These are phyloP conservation scores for Erigeron philadelphicus DNA, from an alignment of 140 eudicot genomes.

Conservation along the genomic window DNA sequence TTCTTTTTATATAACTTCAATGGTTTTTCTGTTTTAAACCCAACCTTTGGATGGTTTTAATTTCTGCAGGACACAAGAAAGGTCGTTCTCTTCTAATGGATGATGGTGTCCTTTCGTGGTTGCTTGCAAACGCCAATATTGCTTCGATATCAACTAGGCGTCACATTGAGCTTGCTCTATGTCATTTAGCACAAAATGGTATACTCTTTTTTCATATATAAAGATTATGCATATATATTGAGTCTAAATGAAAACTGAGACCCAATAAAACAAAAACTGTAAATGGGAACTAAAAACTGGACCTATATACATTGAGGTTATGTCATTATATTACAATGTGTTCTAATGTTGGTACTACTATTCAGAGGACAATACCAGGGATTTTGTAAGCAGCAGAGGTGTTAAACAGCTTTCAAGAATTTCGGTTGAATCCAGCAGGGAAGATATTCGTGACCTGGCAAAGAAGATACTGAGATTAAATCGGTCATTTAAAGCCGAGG, in stretches of 20 bases:
- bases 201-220: not conserved
- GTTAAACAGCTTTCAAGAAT: conserved; percentile 57
- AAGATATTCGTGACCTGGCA: conserved; percentile 92
- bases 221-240: not conserved
- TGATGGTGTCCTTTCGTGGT: conserved; percentile 73
- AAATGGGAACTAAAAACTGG: not conserved
- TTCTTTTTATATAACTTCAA: not conserved
- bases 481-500: conserved; percentile 46
- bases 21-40: not conserved
- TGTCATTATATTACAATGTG: not conserved
- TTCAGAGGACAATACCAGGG: conserved; percentile 75
- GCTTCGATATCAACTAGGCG: conserved; percentile 68
- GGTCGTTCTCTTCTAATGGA: conserved; percentile 77
- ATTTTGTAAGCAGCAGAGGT: conserved; percentile 61
- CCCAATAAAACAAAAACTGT: not conserved
- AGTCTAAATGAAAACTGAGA: not conserved
- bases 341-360: conserved; percentile 18
- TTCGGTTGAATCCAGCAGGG: conserved; percentile 67
- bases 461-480: conserved; percentile 66
- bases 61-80: conserved; percentile 57
- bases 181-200: conserved; percentile 98
- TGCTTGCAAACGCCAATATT: conserved; percentile 64
- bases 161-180: conserved; percentile 91
- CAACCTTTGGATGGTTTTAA: conserved; percentile 19
- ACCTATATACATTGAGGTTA: not conserved